phyloP scores from a whole-genome alignment of 2,329 filamentous ascomycete species.

The Lasiodiplodia gonubiensis region DNA sequence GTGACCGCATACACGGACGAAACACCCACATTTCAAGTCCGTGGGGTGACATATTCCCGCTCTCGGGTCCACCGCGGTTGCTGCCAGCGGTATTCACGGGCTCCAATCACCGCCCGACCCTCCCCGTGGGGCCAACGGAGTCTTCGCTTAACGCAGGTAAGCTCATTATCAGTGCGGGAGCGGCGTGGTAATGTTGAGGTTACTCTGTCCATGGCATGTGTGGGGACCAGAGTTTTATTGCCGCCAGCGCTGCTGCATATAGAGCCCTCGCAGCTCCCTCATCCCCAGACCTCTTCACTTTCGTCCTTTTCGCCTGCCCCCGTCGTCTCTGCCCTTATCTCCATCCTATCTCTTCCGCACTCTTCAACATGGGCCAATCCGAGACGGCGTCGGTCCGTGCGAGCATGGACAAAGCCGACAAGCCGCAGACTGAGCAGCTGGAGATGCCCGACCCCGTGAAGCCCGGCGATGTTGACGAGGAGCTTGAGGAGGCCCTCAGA shows the following conservation, averaged over 20 bases:
- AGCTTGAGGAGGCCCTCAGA: slow-evolving; percentile 27
- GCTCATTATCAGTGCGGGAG: slow-evolving; percentile 18
- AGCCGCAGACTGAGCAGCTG: slow-evolving; percentile 17
- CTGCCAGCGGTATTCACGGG: not conserved
- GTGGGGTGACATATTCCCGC: slow-evolving; percentile 15
- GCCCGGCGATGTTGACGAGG: slow-evolving; percentile 11
- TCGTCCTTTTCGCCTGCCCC: not conserved
- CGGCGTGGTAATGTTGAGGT: slow-evolving; percentile 12
- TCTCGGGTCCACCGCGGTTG: not conserved
- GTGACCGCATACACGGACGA: slow-evolving; percentile 22
- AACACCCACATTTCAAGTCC: slow-evolving; percentile 6
- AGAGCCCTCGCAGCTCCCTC: slow-evolving; percentile 1
- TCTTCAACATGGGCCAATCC: slow-evolving; percentile 3
- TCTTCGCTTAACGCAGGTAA: slow-evolving; percentile 13
- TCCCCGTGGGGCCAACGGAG: slow-evolving; percentile 27
- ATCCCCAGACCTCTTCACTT: not conserved
- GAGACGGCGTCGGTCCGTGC: slow-evolving; percentile 7
- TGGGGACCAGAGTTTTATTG: slow-evolving; percentile 7
- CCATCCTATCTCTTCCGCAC: not conserved
- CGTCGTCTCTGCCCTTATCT: not conserved
- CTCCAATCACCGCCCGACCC: not conserved
- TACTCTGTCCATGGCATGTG: slow-evolving; percentile 1
- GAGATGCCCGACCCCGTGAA: slow-evolving; percentile 22
- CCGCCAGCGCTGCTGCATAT: not conserved
- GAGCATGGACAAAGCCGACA: slow-evolving; percentile 17